Evolutionary conservation across 1,139 yeast species (phyloP), one percentile per base, ranked within the genome.

Genomic region (Petasospora fabianii): DNA sequence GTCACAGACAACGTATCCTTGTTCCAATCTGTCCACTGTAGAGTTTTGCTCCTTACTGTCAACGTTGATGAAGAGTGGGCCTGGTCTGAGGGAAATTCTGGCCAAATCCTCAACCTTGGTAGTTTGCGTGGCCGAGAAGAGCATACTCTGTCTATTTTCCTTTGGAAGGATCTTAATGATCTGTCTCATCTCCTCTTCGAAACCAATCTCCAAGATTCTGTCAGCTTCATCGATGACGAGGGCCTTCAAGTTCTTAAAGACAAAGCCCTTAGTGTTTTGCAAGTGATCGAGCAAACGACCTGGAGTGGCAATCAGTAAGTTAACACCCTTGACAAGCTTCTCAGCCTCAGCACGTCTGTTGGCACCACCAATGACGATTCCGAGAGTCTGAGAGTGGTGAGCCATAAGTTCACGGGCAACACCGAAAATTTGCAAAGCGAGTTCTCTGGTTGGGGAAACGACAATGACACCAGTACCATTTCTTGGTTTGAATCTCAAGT

Each of bases 71-170:
- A 90, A 94, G 47, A 94, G 74, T 15, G 98, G 99, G 31, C 97
- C 97, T 36, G 92, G 83, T 61, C 96, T 80, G 54, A 94, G 73
- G 6, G 98, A 92, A 39, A 94, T 92, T 65, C 99, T 78, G 17
- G 98, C 98, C 59, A 92, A 73, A 68, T 94, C 99, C 61, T 92
- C 97, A 48, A 92, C 98, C 68, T 94, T 94, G 33, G 97, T 92
- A 29, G 99, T 92, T 64, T 92, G 99, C 1, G 99, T 92, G 36
- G 99, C 98, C 13, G 97, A 88, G 61, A 94, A 92, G 53, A 92
- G 70, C 97, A 92, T 92, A 30, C 96, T 76, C 65, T 92, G 99
- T 66, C 99, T 83, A 52, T 84, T 90, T 50, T 88, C 95, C 49
- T 79, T 84, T 35, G 99, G 99, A 58, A 94, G 71, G 48, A 94